Evolutionary conservation across 2,329 filamentous ascomycete species (phyloP), one percentile per base, ranked within the genome.

Genomic region (Teratosphaeria gauchensis): DNA sequence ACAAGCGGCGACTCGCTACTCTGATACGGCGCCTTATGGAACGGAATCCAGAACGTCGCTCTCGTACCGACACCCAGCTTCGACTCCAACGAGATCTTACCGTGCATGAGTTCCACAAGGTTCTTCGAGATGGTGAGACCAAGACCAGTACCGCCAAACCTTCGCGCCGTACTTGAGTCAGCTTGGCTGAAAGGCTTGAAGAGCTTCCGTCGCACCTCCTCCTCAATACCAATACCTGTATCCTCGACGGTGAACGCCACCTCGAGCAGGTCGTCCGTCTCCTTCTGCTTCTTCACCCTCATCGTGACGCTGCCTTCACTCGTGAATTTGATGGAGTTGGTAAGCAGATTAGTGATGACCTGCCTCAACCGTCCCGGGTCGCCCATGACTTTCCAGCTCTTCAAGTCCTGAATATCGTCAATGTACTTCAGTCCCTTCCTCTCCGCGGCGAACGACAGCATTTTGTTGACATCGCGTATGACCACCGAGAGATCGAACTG

Each of bases 171-270:
- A 3, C 88, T 91, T 1, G 88, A 84, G 68, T 92, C 89, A 4
- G 88, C 89, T 71, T 94, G 89, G 61, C 85, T 89, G 71, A 92
- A 94, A 0, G 89, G 89, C 63, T 87, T 85, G 74, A 92, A 94
- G 0, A 92, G 77, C 42, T 82, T 82, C 66, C 84, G 85, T 19
- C 84, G 81, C 4, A 91, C 87, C 58, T 89, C 86, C 54, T 91
- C 86, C 63, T 90, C 86, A 33, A 92, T 92, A 3, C 89, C 89
- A 55, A 92, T 91, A 0, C 89, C 89, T 0, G 87, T 89, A 64
- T 94, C 89, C 69, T 88, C 83, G 5, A 94, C 81, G 0, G 82
- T 81, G 65, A 92, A 92, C 55, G 83, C 83, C 51, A 92, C 81
- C 51, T 85, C 82, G 30, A 89, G 82, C 0, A 76, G 81, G 7